phyloP scores from a whole-genome alignment of 2,329 filamentous ascomycete genomes.

The Stagonosporopsis tanaceti region DNA sequence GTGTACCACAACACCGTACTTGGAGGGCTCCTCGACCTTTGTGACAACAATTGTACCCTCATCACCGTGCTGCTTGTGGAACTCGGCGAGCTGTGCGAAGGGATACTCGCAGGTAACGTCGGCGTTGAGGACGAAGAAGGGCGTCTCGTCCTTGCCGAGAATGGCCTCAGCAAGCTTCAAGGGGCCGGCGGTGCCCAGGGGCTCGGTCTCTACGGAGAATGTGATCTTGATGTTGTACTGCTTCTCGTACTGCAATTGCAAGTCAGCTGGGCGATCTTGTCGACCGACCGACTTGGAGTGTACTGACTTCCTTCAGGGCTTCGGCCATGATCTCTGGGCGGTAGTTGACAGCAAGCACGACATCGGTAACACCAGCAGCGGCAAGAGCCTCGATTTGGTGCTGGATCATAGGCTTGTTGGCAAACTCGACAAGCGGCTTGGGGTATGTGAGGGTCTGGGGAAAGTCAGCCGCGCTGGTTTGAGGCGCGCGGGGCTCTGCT shows the following conservation, averaged over 20 bases:
- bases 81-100: constrained; percentile 86
- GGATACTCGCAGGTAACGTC: constrained; percentile 99
- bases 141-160: constrained; percentile 88
- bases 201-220: constrained; percentile 96
- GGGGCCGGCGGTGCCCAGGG: constrained; percentile 91
- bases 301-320: constrained; percentile 81
- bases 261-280: constrained; percentile 21
- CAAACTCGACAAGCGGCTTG: constrained; percentile 97
- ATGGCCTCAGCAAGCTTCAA: constrained; percentile 94
- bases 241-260: constrained; percentile 74
- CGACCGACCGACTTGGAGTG: neutral
- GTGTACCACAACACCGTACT: constrained; percentile 98
- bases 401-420: constrained; percentile 98
- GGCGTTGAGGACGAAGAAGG: constrained; percentile 98
- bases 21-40: constrained; percentile 98
- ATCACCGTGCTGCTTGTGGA: constrained; percentile 91
- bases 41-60: constrained; percentile 98
- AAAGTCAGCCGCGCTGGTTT: constrained; percentile 33
- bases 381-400: constrained; percentile 97
- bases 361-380: constrained; percentile 92
- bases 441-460: constrained; percentile 90
- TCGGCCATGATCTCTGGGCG: constrained; percentile 97
- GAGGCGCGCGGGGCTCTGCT: constrained; percentile 30
- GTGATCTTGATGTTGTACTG: constrained; percentile 94
- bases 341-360: constrained; percentile 98